Conservation (phyloP, 2,329 filamentous ascomycete species). For the Fusarium pseudocircinatum region DNA sequence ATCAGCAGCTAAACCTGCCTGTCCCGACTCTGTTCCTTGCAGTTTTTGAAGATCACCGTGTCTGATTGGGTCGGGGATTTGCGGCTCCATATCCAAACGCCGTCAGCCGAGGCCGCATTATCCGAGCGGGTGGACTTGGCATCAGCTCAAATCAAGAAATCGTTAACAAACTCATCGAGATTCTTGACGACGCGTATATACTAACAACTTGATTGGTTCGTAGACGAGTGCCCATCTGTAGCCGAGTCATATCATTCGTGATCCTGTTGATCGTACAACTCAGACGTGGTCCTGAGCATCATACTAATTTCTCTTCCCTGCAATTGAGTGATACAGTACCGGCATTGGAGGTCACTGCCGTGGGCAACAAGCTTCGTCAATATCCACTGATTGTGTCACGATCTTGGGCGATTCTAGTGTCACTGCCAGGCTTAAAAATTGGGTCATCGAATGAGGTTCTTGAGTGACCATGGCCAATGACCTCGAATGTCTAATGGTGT, state of each 20-base stretch:
- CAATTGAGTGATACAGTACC: not conserved
- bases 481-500: accelerated
- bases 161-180: not conserved
- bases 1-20: slow-evolving; percentile 23
- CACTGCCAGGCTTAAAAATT: slow-evolving; percentile 2
- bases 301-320: not conserved
- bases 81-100: slow-evolving; percentile 12
- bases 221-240: not conserved
- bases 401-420: not conserved
- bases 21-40: slow-evolving; percentile 19
- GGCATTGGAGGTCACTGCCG: not conserved
- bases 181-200: not conserved
- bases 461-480: accelerated
- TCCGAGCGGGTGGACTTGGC: slow-evolving; percentile 28
- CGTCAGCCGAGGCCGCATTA: slow-evolving; percentile 29
- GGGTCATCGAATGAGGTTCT: not conserved
- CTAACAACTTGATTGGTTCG: accelerated
- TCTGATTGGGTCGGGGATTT: slow-evolving; percentile 36
- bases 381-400: slow-evolving; percentile 9
- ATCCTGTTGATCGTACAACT: not conserved
- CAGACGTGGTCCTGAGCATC: not conserved
- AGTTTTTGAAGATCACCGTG: not conserved
- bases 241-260: not conserved
- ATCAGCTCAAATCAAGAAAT: slow-evolving; percentile 18
- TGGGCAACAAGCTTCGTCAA: not conserved